A percentile compares a stretch with the other conserved stretches of the same genome.
Evolutionary conservation across 257 asterid species (phyloP).

Genomic region (Knoxia roxburghii): DNA sequence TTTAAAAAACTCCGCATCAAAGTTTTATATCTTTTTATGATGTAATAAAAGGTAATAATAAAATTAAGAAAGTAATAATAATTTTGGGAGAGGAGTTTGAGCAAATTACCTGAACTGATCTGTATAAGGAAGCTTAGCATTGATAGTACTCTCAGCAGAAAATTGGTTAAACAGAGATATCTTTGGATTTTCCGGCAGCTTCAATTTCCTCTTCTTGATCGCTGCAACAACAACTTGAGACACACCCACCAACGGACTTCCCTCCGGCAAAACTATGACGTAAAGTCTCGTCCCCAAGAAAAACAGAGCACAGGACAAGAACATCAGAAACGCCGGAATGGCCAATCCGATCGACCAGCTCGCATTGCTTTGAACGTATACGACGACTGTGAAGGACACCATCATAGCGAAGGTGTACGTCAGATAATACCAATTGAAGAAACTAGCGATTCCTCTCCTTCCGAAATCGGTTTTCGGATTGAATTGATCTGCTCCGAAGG

Average conservation of each 20-base stretch:
- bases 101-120: constrained; percentile 52
- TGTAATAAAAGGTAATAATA: no score
- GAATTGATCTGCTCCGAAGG: constrained; percentile 82
- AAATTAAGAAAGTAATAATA: no score
- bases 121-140: constrained; percentile 55
- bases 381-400: constrained; percentile 60
- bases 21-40: no score
- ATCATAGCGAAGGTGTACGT: constrained; percentile 67
- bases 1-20: no score
- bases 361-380: constrained; percentile 56
- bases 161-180: constrained; percentile 31
- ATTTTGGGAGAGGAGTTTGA: no score
- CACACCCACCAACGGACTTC: constrained; percentile 55
- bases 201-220: constrained; percentile 44
- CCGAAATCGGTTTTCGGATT: constrained; percentile 63
- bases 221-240: constrained; percentile 50
- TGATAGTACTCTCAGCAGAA: constrained; percentile 42
- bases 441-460: constrained; percentile 55
- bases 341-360: constrained; percentile 69
- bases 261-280: constrained; percentile 65
- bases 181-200: constrained; percentile 40
- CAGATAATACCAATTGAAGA: constrained; percentile 83
- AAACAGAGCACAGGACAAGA: constrained; percentile 52
- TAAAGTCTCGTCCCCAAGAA: constrained; percentile 54
- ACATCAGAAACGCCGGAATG: constrained; percentile 54